Conservation (phyloP, 306 rosid species). For the Trichosanthes cucumerina region DNA sequence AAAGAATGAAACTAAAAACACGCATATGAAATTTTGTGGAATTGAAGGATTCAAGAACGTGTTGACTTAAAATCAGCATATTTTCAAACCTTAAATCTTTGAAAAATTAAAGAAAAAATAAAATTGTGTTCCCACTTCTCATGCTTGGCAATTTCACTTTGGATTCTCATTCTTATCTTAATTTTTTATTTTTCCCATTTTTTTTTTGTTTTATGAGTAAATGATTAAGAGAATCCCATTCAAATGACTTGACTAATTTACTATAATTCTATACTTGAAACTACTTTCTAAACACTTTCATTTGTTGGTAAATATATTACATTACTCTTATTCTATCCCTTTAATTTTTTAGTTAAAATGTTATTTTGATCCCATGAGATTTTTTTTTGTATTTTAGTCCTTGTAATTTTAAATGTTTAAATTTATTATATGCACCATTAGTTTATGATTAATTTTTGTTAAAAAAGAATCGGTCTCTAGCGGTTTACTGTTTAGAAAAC, state of each 20-base stretch:
- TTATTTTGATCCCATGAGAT: too few species aligned
- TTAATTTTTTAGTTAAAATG: too few species aligned
- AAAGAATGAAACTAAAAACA: background rate
- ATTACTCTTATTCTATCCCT: too few species aligned
- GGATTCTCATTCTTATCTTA: background rate
- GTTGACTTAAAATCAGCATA: slow-evolving; percentile 8
- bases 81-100: background rate
- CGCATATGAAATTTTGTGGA: background rate
- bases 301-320: background rate
- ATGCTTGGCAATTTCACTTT: background rate
- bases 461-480: too few species aligned
- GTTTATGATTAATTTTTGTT: too few species aligned
- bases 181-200: background rate
- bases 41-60: background rate
- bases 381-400: too few species aligned
- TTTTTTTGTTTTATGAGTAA: background rate
- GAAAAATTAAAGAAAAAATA: background rate
- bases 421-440: too few species aligned
- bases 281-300: background rate
- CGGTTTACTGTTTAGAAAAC: too few species aligned
- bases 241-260: background rate
- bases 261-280: background rate
- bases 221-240: background rate
- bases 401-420: too few species aligned
- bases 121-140: background rate